These are phyloP conservation scores for Kingdonia uniflora DNA, from an alignment of 164 flowering plant genomes.

Conservation along the genomic window DNA sequence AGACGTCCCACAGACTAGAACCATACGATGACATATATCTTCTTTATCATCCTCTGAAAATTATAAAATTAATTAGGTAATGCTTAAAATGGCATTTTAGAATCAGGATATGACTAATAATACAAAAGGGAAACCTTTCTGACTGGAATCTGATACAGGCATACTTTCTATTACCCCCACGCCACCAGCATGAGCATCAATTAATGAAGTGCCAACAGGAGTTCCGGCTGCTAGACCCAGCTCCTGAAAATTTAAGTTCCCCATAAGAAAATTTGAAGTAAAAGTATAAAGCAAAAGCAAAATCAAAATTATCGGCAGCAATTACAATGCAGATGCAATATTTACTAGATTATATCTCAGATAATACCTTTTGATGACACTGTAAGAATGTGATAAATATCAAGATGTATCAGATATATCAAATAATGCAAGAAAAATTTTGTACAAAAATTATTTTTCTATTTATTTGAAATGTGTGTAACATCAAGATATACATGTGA, in stretches of 20 bases:
- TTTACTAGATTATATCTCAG: too few relatives aligned
- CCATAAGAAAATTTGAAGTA: slow-evolving; percentile 3
- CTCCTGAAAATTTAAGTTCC: slow-evolving; percentile 45
- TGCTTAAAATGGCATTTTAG: too few relatives aligned
- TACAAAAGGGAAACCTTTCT: slow-evolving; percentile 31
- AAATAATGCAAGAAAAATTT: too few relatives aligned
- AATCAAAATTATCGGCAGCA: too few relatives aligned
- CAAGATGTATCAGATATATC: too few relatives aligned
- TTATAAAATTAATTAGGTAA: not conserved
- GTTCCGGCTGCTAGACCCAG: slow-evolving; percentile 67
- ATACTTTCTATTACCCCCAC: slow-evolving; percentile 90
- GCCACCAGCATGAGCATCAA: slow-evolving; percentile 99
- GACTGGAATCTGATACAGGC: slow-evolving; percentile 30
- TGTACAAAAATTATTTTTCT: too few relatives aligned
- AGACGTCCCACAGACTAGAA: slow-evolving; percentile 92
- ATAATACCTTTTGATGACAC: too few relatives aligned
- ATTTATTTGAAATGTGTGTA: too few relatives aligned
- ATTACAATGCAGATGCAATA: too few relatives aligned
- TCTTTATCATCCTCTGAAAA: slow-evolving; percentile 48
- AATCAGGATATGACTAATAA: not conserved
- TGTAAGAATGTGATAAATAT: too few relatives aligned
- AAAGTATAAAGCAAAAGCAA: too few relatives aligned
- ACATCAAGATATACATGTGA: too few relatives aligned
- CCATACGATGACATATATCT: slow-evolving; percentile 67
- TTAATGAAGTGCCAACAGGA: slow-evolving; percentile 89